Percentiles rank a stretch among this genome's conserved stretches.
phyloP scores from a whole-genome alignment of 1,284 basidiomycete genomes.

The Pascua sp. region DNA sequence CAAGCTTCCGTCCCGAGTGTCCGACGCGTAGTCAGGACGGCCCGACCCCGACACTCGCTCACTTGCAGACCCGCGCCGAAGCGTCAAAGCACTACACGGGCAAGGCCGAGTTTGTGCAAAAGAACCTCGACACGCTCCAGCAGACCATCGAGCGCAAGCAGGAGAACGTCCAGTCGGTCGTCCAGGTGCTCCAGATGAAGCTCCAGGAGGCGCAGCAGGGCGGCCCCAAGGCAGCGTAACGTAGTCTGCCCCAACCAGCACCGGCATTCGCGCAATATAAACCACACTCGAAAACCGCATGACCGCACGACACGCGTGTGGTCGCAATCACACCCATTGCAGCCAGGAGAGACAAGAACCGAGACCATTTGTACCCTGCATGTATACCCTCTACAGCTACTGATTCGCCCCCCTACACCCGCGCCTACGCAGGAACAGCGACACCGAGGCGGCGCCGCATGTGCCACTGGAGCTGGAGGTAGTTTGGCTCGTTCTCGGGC shows the following conservation, averaged over 20 bases:
- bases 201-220: conserved; percentile 49
- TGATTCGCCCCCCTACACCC: neutral
- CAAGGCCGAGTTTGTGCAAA: conserved; percentile 73
- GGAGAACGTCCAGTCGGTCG: conserved; percentile 73
- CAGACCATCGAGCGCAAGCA: conserved; percentile 82
- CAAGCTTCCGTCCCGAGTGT: neutral
- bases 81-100: conserved; percentile 69
- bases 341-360: neutral
- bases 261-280: neutral
- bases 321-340: neutral
- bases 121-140: conserved; percentile 76
- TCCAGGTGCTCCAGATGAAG: conserved; percentile 73
- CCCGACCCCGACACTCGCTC: neutral
- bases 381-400: conserved; percentile 14
- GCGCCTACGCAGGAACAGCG: conserved; percentile 23
- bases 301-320: neutral
- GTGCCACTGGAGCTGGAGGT: conserved; percentile 42
- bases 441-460: conserved; percentile 39
- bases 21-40: no score
- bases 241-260: neutral
- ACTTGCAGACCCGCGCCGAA: conserved; percentile 68
- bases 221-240: neutral
- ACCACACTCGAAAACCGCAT: neutral
- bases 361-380: conserved; percentile 16
- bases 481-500: conserved; percentile 52